phyloP scores from a whole-genome alignment of 2,329 filamentous ascomycete species.

The Emydomyces testavorans region DNA sequence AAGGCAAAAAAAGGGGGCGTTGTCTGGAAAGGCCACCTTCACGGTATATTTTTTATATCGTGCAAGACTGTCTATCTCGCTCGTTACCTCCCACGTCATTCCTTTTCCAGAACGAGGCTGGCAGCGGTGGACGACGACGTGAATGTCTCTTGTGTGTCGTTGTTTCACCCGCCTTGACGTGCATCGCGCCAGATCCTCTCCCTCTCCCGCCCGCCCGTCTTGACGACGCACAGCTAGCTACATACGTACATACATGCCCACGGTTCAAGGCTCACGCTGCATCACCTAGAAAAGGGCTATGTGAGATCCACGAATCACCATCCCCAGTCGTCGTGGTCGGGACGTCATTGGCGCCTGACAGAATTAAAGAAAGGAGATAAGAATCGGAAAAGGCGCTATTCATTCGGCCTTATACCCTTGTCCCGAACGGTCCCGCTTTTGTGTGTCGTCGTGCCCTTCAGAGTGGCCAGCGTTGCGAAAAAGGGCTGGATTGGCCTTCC shows the following conservation, averaged over 20 bases:
- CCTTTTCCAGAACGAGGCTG: too few species aligned
- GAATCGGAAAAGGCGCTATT: constrained; percentile 1
- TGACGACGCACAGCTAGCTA: neutral
- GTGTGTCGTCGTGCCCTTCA: constrained; percentile 4
- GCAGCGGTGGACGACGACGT: neutral
- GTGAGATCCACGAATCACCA: constrained; percentile 13
- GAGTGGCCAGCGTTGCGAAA: constrained; percentile 5
- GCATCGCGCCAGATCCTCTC: neutral
- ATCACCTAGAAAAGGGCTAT: constrained; percentile 9
- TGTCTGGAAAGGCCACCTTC: too few species aligned
- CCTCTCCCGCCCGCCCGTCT: neutral
- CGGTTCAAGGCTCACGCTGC: neutral
- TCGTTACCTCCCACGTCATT: constrained; percentile 8
- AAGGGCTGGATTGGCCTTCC: constrained; percentile 10
- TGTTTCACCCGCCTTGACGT: neutral
- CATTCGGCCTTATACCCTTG: constrained; percentile 10
- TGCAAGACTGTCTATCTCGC: neutral
- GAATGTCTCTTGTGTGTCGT: too few species aligned
- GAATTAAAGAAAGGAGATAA: neutral
- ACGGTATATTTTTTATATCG: too few species aligned
- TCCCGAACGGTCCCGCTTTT: constrained; percentile 15
- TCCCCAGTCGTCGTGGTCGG: constrained; percentile 10
- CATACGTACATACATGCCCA: neutral
- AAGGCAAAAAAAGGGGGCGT: neutral
- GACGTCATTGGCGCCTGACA: constrained; percentile 8